Evolutionary conservation across 2,329 filamentous ascomycete genomes (phyloP).

Genomic region (Epichloe sylvatica): DNA sequence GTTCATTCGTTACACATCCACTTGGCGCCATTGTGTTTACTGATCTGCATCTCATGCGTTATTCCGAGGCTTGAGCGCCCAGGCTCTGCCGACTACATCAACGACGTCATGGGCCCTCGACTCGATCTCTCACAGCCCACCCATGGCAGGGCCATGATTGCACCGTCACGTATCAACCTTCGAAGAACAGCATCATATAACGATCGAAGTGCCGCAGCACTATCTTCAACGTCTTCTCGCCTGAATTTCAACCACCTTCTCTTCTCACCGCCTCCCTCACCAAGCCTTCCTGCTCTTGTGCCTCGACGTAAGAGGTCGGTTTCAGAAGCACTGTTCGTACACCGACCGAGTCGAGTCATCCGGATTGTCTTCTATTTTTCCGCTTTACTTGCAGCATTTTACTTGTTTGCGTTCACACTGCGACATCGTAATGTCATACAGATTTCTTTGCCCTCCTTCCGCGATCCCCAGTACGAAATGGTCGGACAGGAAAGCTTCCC

Average conservation of each 20-base stretch:
- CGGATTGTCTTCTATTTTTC: conserved; percentile 41
- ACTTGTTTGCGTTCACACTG: conserved; percentile 24
- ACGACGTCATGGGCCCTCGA: conserved; percentile 28
- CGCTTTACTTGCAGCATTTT: conserved; percentile 36
- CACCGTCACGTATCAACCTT: conserved; percentile 43
- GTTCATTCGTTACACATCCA: too few relatives aligned
- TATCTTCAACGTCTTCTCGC: conserved; percentile 47
- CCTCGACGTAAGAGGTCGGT: conserved; percentile 51
- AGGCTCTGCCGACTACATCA: not conserved
- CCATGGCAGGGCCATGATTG: conserved; percentile 37
- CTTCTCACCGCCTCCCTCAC: conserved; percentile 55
- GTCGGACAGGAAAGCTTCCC: conserved; percentile 52
- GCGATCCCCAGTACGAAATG: conserved; percentile 46
- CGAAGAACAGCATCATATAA: conserved; percentile 45
- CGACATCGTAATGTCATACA: conserved; percentile 16
- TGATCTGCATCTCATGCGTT: not conserved
- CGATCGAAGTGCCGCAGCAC: conserved; percentile 27
- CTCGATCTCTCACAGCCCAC: conserved; percentile 31
- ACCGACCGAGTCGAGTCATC: conserved; percentile 43
- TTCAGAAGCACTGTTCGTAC: conserved; percentile 24
- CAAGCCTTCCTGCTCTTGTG: conserved; percentile 53
- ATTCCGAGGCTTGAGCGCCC: not conserved
- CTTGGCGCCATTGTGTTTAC: too few relatives aligned
- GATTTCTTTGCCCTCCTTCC: conserved; percentile 29
- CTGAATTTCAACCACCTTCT: conserved; percentile 55